Conservation (phyloP, 2,329 filamentous ascomycete genomes). For the Sporothrix globosa region DNA sequence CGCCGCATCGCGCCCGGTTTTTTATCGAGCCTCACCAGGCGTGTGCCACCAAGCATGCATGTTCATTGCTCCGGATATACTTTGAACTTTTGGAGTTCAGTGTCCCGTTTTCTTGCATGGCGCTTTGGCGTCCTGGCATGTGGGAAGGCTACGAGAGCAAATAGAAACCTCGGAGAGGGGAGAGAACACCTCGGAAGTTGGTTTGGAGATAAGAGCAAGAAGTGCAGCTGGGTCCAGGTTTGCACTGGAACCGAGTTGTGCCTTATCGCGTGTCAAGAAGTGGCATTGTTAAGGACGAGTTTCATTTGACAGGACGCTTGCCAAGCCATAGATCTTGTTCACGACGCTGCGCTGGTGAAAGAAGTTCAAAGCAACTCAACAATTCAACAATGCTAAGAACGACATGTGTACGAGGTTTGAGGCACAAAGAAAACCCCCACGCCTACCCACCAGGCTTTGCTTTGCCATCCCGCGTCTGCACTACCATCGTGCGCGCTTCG, state of each 20-base stretch:
- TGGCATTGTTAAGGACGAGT: too few relatives aligned
- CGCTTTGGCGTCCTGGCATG: background rate
- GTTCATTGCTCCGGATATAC: background rate
- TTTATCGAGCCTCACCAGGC: slow-evolving; percentile 19
- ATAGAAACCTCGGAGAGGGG: slow-evolving; percentile 5
- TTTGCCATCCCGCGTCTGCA: background rate
- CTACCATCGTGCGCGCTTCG: background rate
- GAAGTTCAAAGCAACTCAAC: too few relatives aligned
- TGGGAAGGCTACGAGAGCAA: background rate
- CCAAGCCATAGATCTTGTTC: background rate
- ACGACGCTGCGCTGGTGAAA: too few relatives aligned
- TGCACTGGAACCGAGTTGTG: background rate
- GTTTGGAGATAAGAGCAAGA: background rate
- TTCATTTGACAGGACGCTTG: background rate
- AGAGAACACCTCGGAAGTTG: background rate
- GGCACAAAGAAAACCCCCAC: background rate
- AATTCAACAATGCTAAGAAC: background rate
- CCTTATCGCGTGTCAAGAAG: background rate
- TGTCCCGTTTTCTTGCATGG: background rate
- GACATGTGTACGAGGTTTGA: background rate
- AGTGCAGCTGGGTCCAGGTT: background rate
- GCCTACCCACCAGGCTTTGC: background rate
- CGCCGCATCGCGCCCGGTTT: slow-evolving; percentile 20
- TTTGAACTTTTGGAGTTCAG: background rate
- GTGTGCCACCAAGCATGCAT: background rate